These are phyloP conservation scores for Trichoderma gracile DNA, from an alignment of 2,329 filamentous ascomycete genomes.

Conservation along the genomic window DNA sequence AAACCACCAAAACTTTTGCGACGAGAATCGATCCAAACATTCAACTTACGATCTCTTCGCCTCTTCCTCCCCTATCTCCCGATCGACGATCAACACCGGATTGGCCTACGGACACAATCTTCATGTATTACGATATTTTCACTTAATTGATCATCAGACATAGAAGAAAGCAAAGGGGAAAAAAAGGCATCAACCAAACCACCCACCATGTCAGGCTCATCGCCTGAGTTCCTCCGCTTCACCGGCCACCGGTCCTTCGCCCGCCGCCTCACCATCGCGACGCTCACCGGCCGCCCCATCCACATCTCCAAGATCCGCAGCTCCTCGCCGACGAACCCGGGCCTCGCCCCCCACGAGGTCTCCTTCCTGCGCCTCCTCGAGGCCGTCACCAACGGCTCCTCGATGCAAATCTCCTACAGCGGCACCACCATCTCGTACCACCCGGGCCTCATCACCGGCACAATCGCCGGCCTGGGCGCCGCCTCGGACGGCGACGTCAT, in stretches of 20 bases:
- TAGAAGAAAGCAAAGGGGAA: neutral
- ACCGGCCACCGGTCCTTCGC: constrained; percentile 81
- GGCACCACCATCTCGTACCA: constrained; percentile 91
- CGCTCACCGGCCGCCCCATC: constrained; percentile 83
- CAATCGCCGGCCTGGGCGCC: constrained; percentile 72
- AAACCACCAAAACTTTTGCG: constrained; percentile 24
- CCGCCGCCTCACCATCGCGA: constrained; percentile 83
- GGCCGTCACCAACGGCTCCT: constrained; percentile 89
- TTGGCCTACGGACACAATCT: neutral
- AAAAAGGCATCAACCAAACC: neutral
- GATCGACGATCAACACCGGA: neutral
- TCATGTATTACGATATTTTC: no score
- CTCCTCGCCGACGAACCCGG: constrained; percentile 80
- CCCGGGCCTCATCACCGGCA: constrained; percentile 88
- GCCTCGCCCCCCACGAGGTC: constrained; percentile 88
- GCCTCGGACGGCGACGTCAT: constrained; percentile 67
- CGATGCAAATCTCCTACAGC: constrained; percentile 94
- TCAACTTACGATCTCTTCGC: neutral
- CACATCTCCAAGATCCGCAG: constrained; percentile 94
- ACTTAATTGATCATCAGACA: neutral
- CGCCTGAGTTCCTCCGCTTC: constrained; percentile 67
- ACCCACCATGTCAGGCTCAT: constrained; percentile 40
- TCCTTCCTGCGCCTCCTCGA: constrained; percentile 95
- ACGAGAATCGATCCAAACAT: neutral
- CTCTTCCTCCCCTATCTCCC: neutral